Base-by-base conservation (phyloP, 345 rosid genomes). In the Carallia pectinifolia region DNA sequence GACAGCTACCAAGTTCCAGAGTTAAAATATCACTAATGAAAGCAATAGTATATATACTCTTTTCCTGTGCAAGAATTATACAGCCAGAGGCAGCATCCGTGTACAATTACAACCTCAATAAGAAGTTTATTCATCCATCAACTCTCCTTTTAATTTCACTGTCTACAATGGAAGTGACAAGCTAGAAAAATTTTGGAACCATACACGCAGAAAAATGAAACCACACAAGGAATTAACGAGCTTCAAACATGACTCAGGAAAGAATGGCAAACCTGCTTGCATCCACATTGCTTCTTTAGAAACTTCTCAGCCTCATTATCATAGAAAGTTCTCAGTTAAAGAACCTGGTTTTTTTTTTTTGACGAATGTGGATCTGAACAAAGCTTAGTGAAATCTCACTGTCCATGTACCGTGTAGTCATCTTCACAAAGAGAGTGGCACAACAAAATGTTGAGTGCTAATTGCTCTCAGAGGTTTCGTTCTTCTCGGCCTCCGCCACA, bases 401-500 rank as follows among this genome's bases (percentile, higher is more conserved):
- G 66, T 38, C 65, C 27, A 30, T 10, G 16, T 58, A 63, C 71
- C 58, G 6, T 44, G 34, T 37, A 6, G 39, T 55, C 38, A 47
- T 69, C 64, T 69, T 73, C 68, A 50, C 17, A 62, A 52, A 47
- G 37, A 23, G 54, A 37, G 29, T 37, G 58, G 48, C 53, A 10
- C 39, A 33, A 12, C 17, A 58, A 59, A 47, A 52, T 15, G 33
- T 48, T 9, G 31, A 23, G 23, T 23, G 23, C 23, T 23, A 23
- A 23, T 23, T 23, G 23, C 23, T 23, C 23, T 23, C 76, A 34
- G 70, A 48, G 39, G 71, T 61, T 60, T 78, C 63, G 40, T 66
- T 83, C 79, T 77, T 86, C 78, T 83, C 71, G 61, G 74, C 85
- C 78, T 83, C 70, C 61, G 74, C 84, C 76, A 81, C 74, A 65